Evolutionary conservation across 2,329 filamentous ascomycete genomes (phyloP), one percentile per base, ranked within the genome.

Genomic region (Penicillium oxalicum): DNA sequence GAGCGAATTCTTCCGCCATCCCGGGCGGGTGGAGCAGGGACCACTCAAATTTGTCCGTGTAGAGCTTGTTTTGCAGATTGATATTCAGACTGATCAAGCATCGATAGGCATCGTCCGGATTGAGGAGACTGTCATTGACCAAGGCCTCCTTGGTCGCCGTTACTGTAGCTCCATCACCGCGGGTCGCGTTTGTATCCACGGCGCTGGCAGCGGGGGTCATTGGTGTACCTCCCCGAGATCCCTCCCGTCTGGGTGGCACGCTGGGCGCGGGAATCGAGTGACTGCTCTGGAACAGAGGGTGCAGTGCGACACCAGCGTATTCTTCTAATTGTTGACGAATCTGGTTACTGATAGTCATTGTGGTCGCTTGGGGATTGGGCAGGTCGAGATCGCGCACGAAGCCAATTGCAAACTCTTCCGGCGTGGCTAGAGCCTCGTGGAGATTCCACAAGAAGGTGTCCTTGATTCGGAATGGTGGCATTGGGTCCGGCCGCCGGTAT

Each of bases 371-470:
- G 44, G 85, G 80, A 52, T 88, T 85, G 4, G 91, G 91, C 37
- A 98, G 80, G 66, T 98, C 93, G 37, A 98, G 78, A 65, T 98
- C 93, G 56, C 95, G 88, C 1, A 95, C 91, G 57, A 97, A 82
- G 1, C 80, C 83, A 59, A 87, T 81, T n/a, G 93, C 93, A 66
- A 97, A 98, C 63, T 95, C 87, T 64, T 98, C 93, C 0, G 93
- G 95, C 0, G 93, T 98, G 44, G 91, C 87, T 50, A 96, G 76
- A 0, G 88, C 87, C 73, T 98, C 93, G 70, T 97, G 91, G 11
- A 98, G 77, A 62, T 98, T 98, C 93, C 93, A 98, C 45, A 96
- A 73, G 61, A 98, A 97, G n/a, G 88, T 86, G 61, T 98, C 93
- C 61, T 94, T 90, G 49, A 98, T 77, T 54, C 93, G 83, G 70